These are phyloP conservation scores for Cyberlindnera saturnus DNA, from an alignment of 805 yeast species.

Conservation along the genomic window DNA sequence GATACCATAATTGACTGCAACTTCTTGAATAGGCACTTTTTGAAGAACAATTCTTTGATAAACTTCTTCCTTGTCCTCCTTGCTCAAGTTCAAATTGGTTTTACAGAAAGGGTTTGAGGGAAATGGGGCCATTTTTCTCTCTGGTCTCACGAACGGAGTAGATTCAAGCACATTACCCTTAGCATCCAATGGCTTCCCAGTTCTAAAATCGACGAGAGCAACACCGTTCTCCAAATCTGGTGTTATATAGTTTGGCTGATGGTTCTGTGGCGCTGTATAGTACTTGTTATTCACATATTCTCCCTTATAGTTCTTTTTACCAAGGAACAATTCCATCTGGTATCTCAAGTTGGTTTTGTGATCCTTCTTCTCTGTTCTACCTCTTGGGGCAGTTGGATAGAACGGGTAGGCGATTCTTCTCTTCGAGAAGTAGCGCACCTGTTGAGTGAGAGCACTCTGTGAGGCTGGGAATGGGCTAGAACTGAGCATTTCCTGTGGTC, in stretches of 20 bases:
- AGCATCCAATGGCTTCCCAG: slow-evolving; percentile 25
- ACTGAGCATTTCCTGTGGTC: neutral
- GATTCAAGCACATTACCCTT: slow-evolving; percentile 13
- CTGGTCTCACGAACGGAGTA: slow-evolving; percentile 4
- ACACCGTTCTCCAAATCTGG: slow-evolving; percentile 43
- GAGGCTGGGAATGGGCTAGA: neutral
- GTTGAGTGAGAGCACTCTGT: slow-evolving; percentile 19
- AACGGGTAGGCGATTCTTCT: slow-evolving; percentile 50
- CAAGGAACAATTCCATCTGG: slow-evolving; percentile 69
- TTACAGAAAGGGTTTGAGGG: slow-evolving; percentile 66
- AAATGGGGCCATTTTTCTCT: slow-evolving; percentile 60
- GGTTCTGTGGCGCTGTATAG: slow-evolving; percentile 58
- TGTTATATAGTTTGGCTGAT: slow-evolving; percentile 66
- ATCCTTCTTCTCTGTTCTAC: slow-evolving; percentile 33
- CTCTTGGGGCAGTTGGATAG: slow-evolving; percentile 38
- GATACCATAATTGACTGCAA: slow-evolving; percentile 73
- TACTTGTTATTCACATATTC: slow-evolving; percentile 75
- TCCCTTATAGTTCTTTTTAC: slow-evolving; percentile 80
- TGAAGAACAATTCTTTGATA: slow-evolving; percentile 47
- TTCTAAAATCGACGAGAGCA: slow-evolving; percentile 28
- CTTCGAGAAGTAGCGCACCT: slow-evolving; percentile 41
- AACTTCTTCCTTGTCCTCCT: slow-evolving; percentile 54
- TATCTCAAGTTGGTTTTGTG: slow-evolving; percentile 51
- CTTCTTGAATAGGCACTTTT: slow-evolving; percentile 57
- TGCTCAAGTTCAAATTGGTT: slow-evolving; percentile 58